Evolutionary conservation across 148 eudicot genomes (phyloP), one percentile per base, ranked within the genome.

Genomic region (Fagopyrum homotropicum): DNA sequence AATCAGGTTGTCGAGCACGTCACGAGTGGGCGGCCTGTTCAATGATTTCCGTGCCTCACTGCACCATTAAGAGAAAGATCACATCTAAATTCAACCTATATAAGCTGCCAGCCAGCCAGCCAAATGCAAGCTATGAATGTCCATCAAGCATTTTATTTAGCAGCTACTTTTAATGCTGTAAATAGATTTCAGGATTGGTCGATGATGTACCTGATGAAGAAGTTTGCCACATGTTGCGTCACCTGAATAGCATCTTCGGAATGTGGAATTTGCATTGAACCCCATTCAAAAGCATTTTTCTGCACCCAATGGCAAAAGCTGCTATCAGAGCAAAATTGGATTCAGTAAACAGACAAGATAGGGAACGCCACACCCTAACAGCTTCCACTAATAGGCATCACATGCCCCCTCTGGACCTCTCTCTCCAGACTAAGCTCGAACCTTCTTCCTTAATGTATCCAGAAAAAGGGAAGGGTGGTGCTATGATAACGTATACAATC

Each of bases 211-310:
- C 99, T 90, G 76, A 92, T 82, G 77, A 95, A 84, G 78, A 77
- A 92, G 80, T 90, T 95, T 5, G 97, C 99, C 83, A 83, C 91
- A 77, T 84, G 78, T 78, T 95, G 99, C 54, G 99, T 92, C 78
- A 95, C 97, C 85, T 90, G 96, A 83, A 95, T 60, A 45, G 97
- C 99, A 78, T 92, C 99, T 77, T 95, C 97, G 10, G 99, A 90
- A 87, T 95, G 99, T 55, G 99, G 99, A 84, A 95, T 95, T 89
- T 77, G 79, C 26, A 87, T 68, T 57, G 81, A 84, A 74, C 96
- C 99, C 96, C 99, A 92, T 77, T 95, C 99, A 75, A 89, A 95
- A 78, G 97, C 99, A 89, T 92, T 95, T 89, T 95, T 95, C 99
- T 94, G 96, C 74, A 4, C 52, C 6, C 52, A 35, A 49, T 49